Base-by-base conservation (phyloP, 306 rosid species). In the Castanea crenata region DNA sequence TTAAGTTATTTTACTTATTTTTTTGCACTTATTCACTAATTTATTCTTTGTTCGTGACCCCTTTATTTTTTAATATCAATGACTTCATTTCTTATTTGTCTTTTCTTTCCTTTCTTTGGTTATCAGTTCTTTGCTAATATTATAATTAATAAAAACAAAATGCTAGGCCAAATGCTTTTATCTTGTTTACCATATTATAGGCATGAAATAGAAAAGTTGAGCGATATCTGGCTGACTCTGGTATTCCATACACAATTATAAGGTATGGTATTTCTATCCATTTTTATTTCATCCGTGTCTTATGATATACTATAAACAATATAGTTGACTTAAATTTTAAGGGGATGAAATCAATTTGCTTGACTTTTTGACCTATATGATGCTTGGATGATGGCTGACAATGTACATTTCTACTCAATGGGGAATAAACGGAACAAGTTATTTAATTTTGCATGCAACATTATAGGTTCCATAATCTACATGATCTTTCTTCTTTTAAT, bases 161-260 rank as follows among this genome's bases (percentile, higher is more conserved):
- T 38, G 46, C 46, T 38, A 1, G 46, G 46, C 46, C 46, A 38
- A 38, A 38, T 38, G 46, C 46, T 7, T 7, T 38, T 38, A 38
- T 38, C 44, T 38, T 38, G 44, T 0, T 38, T 38, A 38, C 10
- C 44, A 38, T 38, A 38, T 21, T 14, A 71, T 85, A 92, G 98
- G 82, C 93, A 76, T 95, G 99, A 98, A 95, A 95, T 89, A 89
- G 98, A 78, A 92, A 95, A 81, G 94, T 96, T 65, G 99, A 92
- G 88, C 90, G 90, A 81, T 95, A 95, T 88, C 85, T 95, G 72
- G 92, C 92, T n/a, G 94, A 91, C 76, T 95, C 97, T 55, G 98
- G 98, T 46, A 4, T 92, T 78, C 90, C 98, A 8, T 92, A 91
- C 87, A 92, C 98, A 9, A 95, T 95, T 79, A 89, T 95, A 85